phyloP scores from a whole-genome alignment of 73 alveolate species.

The Paramecium sonneborni region DNA sequence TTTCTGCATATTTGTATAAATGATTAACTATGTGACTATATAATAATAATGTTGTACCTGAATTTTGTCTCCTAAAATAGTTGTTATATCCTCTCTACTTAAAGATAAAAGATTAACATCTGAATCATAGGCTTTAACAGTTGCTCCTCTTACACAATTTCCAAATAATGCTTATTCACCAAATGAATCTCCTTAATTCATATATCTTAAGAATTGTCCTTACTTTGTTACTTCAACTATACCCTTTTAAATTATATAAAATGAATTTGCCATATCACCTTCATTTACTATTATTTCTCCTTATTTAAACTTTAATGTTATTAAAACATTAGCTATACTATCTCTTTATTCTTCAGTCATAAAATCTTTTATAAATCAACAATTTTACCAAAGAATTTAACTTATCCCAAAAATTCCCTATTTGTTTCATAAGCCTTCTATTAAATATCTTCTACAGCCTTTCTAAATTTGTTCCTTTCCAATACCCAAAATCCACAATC shows the following conservation, averaged over 20 bases:
- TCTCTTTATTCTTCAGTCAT: conserved; percentile 68
- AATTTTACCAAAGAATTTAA: conserved; percentile 60
- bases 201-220: conserved; percentile 62
- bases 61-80: conserved; percentile 66
- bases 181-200: conserved; percentile 70
- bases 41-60: conserved; percentile 39
- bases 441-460: conserved; percentile 65
- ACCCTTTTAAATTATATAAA: conserved; percentile 68
- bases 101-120: conserved; percentile 58
- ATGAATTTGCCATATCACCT: conserved; percentile 72
- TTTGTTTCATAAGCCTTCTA: conserved; percentile 57
- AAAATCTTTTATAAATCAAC: neutral
- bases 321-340: conserved; percentile 59
- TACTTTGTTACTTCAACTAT: conserved; percentile 60
- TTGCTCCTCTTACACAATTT: conserved; percentile 72
- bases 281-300: conserved; percentile 69
- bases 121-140: conserved; percentile 62
- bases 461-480: conserved; percentile 68
- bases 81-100: conserved; percentile 61
- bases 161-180: conserved; percentile 74
- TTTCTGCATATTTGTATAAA: conserved; percentile 65
- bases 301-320: conserved; percentile 59
- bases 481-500: conserved; percentile 72
- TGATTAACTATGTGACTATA: conserved; percentile 38
- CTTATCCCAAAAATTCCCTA: conserved; percentile 61